Evolutionary conservation across 371 early-diverging fungal species (phyloP).

Genomic region (Mortierella sp.): DNA sequence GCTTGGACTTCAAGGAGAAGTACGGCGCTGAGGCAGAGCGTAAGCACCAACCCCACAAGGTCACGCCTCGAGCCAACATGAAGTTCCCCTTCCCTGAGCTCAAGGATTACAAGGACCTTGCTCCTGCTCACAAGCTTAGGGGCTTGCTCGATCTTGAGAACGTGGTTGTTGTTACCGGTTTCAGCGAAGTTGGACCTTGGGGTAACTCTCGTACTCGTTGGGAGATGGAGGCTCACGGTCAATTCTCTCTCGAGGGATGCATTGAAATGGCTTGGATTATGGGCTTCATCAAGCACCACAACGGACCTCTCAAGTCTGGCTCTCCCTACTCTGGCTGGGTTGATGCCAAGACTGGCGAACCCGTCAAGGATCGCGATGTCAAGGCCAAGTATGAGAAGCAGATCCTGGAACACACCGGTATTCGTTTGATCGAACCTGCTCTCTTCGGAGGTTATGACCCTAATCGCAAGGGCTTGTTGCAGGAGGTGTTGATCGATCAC

Average conservation of each 20-base stretch:
- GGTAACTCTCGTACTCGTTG: conserved; percentile 96
- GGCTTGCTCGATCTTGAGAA: conserved; percentile 94
- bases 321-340: conserved; percentile 93
- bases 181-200: conserved; percentile 95
- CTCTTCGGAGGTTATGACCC: conserved; percentile 95
- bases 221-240: conserved; percentile 96
- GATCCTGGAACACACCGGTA: conserved; percentile 94
- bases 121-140: conserved; percentile 79
- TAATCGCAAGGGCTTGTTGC: conserved; percentile 86
- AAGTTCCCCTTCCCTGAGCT: conserved; percentile 90
- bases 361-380: conserved; percentile 91
- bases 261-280: conserved; percentile 98
- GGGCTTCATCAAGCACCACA: conserved; percentile 93
- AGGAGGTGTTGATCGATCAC: conserved; percentile 92
- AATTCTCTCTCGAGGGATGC: conserved; percentile 95
- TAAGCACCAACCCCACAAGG: conserved; percentile 79
- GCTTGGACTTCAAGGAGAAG: conserved; percentile 81
- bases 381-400: conserved; percentile 94
- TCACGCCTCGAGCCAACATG: conserved; percentile 94
- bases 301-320: conserved; percentile 87
- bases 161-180: conserved; percentile 94
- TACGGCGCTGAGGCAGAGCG: conserved; percentile 80
- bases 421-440: conserved; percentile 93
- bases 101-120: conserved; percentile 72
- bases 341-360: conserved; percentile 89